These are phyloP conservation scores for Ilyonectria sp. DNA, from an alignment of 2,329 filamentous ascomycete species.

Conservation along the genomic window DNA sequence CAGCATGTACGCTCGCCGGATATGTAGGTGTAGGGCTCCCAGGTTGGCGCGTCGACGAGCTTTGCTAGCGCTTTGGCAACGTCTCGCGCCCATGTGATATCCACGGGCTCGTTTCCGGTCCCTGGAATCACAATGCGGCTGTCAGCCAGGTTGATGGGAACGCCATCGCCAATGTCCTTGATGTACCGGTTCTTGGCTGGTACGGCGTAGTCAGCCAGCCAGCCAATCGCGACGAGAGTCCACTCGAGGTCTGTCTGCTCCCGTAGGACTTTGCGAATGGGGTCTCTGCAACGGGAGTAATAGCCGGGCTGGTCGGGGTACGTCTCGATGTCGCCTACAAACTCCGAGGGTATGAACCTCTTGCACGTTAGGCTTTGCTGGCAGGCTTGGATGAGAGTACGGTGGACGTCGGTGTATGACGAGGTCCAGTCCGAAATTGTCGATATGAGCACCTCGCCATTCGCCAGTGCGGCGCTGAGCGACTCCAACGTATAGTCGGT, in stretches of 20 bases:
- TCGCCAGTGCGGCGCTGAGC: background rate
- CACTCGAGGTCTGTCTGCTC: slow-evolving; percentile 6
- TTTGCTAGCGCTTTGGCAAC: slow-evolving; percentile 7
- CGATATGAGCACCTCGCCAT: slow-evolving; percentile 23
- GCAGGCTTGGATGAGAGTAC: slow-evolving; percentile 14
- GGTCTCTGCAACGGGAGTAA: slow-evolving; percentile 9
- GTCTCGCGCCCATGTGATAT: slow-evolving; percentile 16
- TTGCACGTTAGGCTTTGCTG: slow-evolving; percentile 20
- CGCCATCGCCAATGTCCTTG: slow-evolving; percentile 11
- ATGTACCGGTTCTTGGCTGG: slow-evolving; percentile 16
- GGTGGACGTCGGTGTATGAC: slow-evolving; percentile 10
- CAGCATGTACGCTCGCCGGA: slow-evolving; percentile 5
- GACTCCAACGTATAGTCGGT: slow-evolving; percentile 16
- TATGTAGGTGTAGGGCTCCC: slow-evolving; percentile 14
- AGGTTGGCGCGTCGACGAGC: background rate
- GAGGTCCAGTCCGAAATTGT: slow-evolving; percentile 11
- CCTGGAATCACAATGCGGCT: slow-evolving; percentile 12
- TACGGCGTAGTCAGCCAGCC: slow-evolving; percentile 13
- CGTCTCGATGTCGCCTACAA: slow-evolving; percentile 7
- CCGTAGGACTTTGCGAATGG: slow-evolving; percentile 2
- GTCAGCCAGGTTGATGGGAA: background rate
- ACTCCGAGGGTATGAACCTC: slow-evolving; percentile 23
- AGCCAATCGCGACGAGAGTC: slow-evolving; percentile 12
- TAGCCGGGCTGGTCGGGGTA: slow-evolving; percentile 18
- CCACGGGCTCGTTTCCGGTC: slow-evolving; percentile 7